phyloP scores from a whole-genome alignment of 164 flowering plant genomes.

The Vitis rupestris region DNA sequence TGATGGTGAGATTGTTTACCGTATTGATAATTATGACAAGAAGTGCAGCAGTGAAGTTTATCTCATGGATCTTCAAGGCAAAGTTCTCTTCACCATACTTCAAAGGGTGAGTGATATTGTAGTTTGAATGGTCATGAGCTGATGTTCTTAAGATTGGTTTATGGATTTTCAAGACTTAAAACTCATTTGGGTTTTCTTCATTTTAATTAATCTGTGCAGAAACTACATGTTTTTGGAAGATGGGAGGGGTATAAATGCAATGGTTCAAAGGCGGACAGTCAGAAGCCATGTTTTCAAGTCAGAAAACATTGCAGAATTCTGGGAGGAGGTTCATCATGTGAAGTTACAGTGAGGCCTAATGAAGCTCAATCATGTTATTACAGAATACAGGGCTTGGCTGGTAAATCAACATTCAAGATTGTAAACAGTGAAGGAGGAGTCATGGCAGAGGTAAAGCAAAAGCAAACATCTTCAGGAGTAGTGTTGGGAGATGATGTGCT shows the following conservation, averaged over 20 bases:
- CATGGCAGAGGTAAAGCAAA: conserved; percentile 57
- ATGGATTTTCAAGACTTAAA: too few relatives aligned
- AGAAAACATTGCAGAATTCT: conserved; percentile 14
- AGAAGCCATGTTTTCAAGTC: conserved; percentile 33
- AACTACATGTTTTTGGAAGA: conserved; percentile 18
- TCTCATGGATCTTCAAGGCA: conserved; percentile 42
- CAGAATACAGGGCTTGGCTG: conserved; percentile 5
- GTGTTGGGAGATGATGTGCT: conserved; percentile 64
- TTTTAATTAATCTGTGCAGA: conserved; percentile 14
- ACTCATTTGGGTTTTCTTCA: too few relatives aligned
- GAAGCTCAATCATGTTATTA: conserved; percentile 6
- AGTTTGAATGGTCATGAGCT: too few relatives aligned
- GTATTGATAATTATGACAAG: conserved; percentile 35
- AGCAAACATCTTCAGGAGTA: conserved; percentile 46
- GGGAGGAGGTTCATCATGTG: conserved; percentile 10
- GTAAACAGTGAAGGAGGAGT: conserved; percentile 21
- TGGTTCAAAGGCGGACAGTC: conserved; percentile 5
- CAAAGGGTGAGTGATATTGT: conserved; percentile 24
- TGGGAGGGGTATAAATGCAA: conserved; percentile 44
- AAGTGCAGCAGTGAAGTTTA: conserved; percentile 24
- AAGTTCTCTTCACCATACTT: conserved; percentile 27
- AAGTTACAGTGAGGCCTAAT: conserved; percentile 11
- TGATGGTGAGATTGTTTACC: conserved; percentile 34
- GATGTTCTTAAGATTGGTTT: too few relatives aligned
- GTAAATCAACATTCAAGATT: conserved; percentile 28